Percentiles rank a stretch among this genome's conserved stretches.
Conservation (phyloP, 2,329 filamentous ascomycete genomes). For the Dothidotthia symphoricarpi region DNA sequence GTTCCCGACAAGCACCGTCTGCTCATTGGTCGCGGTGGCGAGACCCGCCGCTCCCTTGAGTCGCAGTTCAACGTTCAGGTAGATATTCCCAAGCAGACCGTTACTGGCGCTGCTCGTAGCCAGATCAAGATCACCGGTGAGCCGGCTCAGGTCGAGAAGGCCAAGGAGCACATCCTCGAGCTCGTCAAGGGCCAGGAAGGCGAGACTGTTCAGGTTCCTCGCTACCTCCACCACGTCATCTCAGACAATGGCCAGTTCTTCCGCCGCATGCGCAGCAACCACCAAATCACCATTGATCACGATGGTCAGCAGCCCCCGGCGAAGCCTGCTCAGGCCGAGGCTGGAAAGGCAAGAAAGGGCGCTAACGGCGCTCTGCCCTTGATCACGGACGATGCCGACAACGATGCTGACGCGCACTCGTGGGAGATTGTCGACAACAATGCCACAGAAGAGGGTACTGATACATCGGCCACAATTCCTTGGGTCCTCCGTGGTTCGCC, state of each 20-base stretch:
- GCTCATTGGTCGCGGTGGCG: conserved; percentile 88
- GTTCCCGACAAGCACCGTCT: conserved; percentile 86
- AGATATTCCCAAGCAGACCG: conserved; percentile 79
- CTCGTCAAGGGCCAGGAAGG: conserved; percentile 84
- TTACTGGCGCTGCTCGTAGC: conserved; percentile 69
- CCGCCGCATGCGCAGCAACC: conserved; percentile 80
- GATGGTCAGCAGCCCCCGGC: conserved; percentile 73
- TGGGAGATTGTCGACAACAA: conserved; percentile 79
- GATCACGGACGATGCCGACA: conserved; percentile 75
- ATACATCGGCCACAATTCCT: conserved; percentile 62
- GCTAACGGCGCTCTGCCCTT: conserved; percentile 72
- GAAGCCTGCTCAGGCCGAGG: conserved; percentile 59
- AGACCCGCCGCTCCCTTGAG: conserved; percentile 81
- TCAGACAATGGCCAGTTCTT: conserved; percentile 91
- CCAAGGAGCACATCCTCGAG: conserved; percentile 78
- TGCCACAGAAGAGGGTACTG: conserved; percentile 51
- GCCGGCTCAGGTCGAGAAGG: conserved; percentile 74
- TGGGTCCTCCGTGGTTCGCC: conserved; percentile 82
- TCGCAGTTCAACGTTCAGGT: conserved; percentile 80
- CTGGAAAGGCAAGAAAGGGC: conserved; percentile 48
- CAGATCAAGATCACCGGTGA: conserved; percentile 83
- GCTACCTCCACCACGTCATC: conserved; percentile 77
- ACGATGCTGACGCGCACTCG: conserved; percentile 64
- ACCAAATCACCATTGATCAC: conserved; percentile 89
- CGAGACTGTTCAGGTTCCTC: conserved; percentile 81